Evolutionary conservation across 1,139 yeast genomes (phyloP).

Genomic region (Magnusiomyces tetraspermus): DNA sequence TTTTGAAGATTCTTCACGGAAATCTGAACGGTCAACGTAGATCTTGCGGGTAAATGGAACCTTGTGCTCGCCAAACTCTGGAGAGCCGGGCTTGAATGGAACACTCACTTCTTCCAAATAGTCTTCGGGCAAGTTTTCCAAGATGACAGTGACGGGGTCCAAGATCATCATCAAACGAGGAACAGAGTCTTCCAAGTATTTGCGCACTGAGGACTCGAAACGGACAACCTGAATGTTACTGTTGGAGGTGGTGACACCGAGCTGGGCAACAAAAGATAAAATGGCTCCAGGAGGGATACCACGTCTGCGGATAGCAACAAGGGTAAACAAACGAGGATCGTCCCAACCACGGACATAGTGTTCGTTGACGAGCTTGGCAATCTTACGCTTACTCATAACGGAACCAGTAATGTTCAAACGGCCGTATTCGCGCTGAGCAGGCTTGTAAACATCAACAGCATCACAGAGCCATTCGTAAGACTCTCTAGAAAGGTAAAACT

Average conservation of each 20-base stretch:
- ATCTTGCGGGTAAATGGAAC: constrained; percentile 69
- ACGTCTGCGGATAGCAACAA: constrained; percentile 91
- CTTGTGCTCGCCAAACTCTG: constrained; percentile 63
- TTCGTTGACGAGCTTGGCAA: constrained; percentile 81
- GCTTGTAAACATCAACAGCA: constrained; percentile 87
- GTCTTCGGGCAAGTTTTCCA: constrained; percentile 75
- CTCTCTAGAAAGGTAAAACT: constrained; percentile 83
- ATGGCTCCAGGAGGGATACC: constrained; percentile 99
- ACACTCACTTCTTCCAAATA: constrained; percentile 60
- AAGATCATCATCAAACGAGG: constrained; percentile 92
- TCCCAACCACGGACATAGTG: constrained; percentile 91
- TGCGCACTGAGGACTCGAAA: constrained; percentile 83
- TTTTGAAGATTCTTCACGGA: constrained; percentile 54
- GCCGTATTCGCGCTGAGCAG: constrained; percentile 98
- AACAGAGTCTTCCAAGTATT: constrained; percentile 78
- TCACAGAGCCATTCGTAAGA: constrained; percentile 99
- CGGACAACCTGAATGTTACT: constrained; percentile 84
- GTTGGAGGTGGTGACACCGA: constrained; percentile 92
- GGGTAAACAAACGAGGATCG: constrained; percentile 92
- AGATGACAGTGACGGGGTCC: constrained; percentile 73
- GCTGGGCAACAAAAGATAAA: constrained; percentile 80
- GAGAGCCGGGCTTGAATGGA: constrained; percentile 82
- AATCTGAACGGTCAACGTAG: constrained; percentile 81
- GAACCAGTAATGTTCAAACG: constrained; percentile 93
- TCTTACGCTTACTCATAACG: constrained; percentile 87